Conservation (phyloP, 768 basidiomycete species). For the Tylopilus sp. region DNA sequence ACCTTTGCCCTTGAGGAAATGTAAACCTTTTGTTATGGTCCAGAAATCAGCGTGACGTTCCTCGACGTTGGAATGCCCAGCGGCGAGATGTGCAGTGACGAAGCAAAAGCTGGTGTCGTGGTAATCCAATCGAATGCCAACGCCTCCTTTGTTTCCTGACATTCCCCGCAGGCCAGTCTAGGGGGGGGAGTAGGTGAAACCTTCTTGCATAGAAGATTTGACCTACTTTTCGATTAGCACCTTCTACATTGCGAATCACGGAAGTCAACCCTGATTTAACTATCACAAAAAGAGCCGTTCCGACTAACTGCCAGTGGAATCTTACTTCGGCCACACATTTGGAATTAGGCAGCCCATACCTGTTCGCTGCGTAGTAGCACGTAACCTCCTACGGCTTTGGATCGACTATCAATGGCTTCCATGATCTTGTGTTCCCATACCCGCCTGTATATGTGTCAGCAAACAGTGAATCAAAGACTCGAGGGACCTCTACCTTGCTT, state of each 20-base stretch:
- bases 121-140: conserved; percentile 89
- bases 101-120: conserved; percentile 93
- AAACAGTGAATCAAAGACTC: background rate
- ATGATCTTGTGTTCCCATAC: conserved; percentile 84
- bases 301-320: conserved; percentile 68
- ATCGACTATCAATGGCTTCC: conserved; percentile 70
- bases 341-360: conserved; percentile 36
- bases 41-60: conserved; percentile 91
- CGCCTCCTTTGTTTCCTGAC: conserved; percentile 97
- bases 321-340: background rate
- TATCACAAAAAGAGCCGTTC: conserved; percentile 85
- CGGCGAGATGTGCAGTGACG: conserved; percentile 92
- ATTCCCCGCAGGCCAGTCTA: conserved; percentile 90
- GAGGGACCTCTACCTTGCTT: conserved; percentile 61
- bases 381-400: conserved; percentile 69
- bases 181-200: conserved; percentile 2
- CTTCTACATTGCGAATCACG: conserved; percentile 90
- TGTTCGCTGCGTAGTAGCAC: conserved; percentile 90
- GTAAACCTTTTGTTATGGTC: conserved; percentile 80
- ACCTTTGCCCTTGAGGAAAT: conserved; percentile 86
- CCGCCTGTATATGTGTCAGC: conserved; percentile 47
- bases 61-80: conserved; percentile 86
- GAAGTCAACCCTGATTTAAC: conserved; percentile 74
- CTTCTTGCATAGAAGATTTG: background rate
- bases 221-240: conserved; percentile 82